Evolutionary conservation across 2,329 filamentous ascomycete species (phyloP), one percentile per base, ranked within the genome.

Genomic region (Didymella segeticola): DNA sequence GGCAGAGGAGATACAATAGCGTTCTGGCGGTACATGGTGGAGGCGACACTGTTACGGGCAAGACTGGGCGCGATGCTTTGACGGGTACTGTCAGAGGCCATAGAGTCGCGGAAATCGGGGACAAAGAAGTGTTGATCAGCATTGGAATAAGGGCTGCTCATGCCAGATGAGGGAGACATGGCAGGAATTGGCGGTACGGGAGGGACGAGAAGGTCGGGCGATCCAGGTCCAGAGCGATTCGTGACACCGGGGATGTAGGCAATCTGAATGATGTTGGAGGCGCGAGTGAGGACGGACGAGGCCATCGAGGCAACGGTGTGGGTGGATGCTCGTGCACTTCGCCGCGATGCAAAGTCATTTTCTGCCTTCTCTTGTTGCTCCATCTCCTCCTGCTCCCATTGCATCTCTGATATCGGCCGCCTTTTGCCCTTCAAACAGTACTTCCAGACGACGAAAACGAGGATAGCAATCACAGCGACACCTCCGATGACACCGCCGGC

Each of bases 261-360:
- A 76, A 99, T 99, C 78, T 98, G 95, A 68, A 99, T 99, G 72
- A 99, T 93, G 79, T 99, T 99, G 69, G 95, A 98, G 42, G 95
- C 95, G 58, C 95, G 88, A 15, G 95, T 98, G 56, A 97, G 84
- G 54, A 98, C 92, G 22, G 93, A 98, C 9, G 93, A 97, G 14
- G 95, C 95, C 71, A 99, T 91, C 11, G 93, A 98, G 68, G 89
- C 85, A 48, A 93, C 88, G n/a, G 90, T 90, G 72, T 95, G 87
- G 37, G 90, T 90, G 10, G 93, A 95, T 49, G 89, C 85, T 64
- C 92, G 83, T 61, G 87, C 82, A 64, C 85, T 83, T 60, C 82
- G 75, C 62, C 80, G 77, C 63, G 80, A 80, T 51, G 74, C 80
- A 70, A 81, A 83, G 60, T 81, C 79, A 78, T 83, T 80, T 71